Evolutionary conservation across 805 yeast species (phyloP), one percentile per base, ranked within the genome.

Genomic region (Wickerhamiella azyma): DNA sequence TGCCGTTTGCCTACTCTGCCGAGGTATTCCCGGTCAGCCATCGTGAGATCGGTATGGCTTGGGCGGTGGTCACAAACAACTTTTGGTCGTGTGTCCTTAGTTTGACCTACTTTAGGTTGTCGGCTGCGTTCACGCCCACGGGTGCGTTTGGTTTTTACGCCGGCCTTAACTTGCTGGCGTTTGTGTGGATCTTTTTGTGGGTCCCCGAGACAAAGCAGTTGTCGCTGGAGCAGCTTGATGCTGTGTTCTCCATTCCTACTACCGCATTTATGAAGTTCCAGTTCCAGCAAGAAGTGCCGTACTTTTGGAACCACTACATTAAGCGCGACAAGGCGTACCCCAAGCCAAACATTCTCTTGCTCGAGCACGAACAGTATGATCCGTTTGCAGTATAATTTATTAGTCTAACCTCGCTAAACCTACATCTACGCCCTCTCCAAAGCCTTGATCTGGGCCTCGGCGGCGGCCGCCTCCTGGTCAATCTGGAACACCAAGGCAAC

Each of bases 101-200:
- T 17, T 70, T 84, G 51, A 77, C 94, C 8, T 79, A 92, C 92
- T 92, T 94, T 30, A 67, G 83, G 19, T 64, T 85, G 61, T 62
- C 73, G 47, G 70, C 64, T 41, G 77, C 80, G 0, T 79, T 85
- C 65, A 76, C 74, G 47, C 74, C 85, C 2, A 84, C 79, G 53
- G 94, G 95, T 61, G 94, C 94, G 3, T 85, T 82, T 59, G 86
- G 92, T 11, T 85, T 78, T 72, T 85, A 83, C 58, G 94, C 92
- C 1, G 94, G 80, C 11, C 81, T 89, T 88, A 84, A 84, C 61
- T 54, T 83, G 55, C 83, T 81, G 5, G 70, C 83, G 46, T 77
- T 81, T 71, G 67, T 80, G 59, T 66, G 81, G 49, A 73, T 74
- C 17, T 68, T 70, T 50, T 59, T 63, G 39, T 64, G 64, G 61